Percentiles rank a stretch among this genome's conserved stretches.
Conservation (phyloP, 164 flowering plant species). For the Vitis rotundifolia region DNA sequence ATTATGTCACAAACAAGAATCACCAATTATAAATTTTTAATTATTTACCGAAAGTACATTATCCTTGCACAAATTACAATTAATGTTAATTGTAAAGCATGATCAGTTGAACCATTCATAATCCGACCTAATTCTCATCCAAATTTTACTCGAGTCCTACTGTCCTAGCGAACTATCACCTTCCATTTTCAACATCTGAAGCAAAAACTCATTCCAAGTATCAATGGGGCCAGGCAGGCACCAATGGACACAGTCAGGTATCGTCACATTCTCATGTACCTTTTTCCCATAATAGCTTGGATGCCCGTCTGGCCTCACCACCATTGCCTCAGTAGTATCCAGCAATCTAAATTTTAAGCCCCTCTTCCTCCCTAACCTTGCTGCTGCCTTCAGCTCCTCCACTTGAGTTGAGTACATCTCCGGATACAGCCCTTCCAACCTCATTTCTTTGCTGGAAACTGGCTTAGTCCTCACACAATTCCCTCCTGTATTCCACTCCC, state of each 20-base stretch:
- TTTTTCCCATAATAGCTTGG: slow-evolving; percentile 39
- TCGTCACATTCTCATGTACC: slow-evolving; percentile 19
- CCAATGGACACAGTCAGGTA: slow-evolving; percentile 60
- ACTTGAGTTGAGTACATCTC: slow-evolving; percentile 38
- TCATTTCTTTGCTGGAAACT: slow-evolving; percentile 22
- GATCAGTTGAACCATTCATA: too few relatives aligned
- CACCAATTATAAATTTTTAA: too few relatives aligned
- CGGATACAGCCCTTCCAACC: slow-evolving; percentile 18
- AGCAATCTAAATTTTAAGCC: slow-evolving; percentile 39
- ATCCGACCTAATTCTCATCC: neutral
- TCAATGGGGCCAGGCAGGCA: slow-evolving; percentile 60
- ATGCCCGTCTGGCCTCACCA: slow-evolving; percentile 60
- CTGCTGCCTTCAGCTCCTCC: slow-evolving; percentile 39
- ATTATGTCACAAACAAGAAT: too few relatives aligned
- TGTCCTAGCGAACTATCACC: neutral
- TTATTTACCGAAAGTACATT: too few relatives aligned
- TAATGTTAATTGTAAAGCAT: too few relatives aligned
- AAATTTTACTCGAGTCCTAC: neutral
- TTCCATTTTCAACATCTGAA: slow-evolving; percentile 39
- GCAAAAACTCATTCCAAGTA: slow-evolving; percentile 54
- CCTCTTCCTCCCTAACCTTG: slow-evolving; percentile 21
- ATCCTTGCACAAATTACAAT: too few relatives aligned
- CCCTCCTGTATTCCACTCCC: slow-evolving; percentile 54
- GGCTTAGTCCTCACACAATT: slow-evolving; percentile 42
- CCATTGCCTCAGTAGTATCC: slow-evolving; percentile 40